These are phyloP conservation scores for Acorus gramineus DNA, from an alignment of 106 monocot species.

Conservation along the genomic window DNA sequence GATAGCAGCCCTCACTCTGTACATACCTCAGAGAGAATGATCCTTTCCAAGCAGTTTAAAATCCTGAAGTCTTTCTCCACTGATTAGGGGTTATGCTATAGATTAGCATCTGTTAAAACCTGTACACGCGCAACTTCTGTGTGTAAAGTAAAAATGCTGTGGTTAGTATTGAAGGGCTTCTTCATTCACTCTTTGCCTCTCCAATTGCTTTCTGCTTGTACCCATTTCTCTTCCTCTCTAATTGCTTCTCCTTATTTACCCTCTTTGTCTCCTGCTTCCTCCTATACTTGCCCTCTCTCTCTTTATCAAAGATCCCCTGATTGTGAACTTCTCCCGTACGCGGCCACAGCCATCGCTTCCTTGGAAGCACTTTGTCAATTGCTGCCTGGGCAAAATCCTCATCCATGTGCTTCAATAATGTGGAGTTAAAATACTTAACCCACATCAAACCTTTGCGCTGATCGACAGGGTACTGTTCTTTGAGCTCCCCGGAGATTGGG, in stretches of 20 bases:
- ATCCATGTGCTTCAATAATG: conserved; percentile 85
- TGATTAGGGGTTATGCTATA: too few species aligned
- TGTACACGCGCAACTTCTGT: too few species aligned
- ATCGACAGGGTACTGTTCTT: conserved; percentile 58
- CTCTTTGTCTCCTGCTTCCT: conserved; percentile 79
- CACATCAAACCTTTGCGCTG: conserved; percentile 59
- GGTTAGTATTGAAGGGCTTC: too few species aligned
- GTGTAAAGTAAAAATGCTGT: too few species aligned
- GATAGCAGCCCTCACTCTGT: too few species aligned
- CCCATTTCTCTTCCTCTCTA: conserved; percentile 73
- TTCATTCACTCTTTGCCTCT: background rate
- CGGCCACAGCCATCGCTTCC: conserved; percentile 63
- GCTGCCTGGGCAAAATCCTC: conserved; percentile 92
- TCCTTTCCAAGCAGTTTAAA: too few species aligned
- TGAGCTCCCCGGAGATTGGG: conserved; percentile 47
- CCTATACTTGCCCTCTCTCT: conserved; percentile 75
- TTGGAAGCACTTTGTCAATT: conserved; percentile 42
- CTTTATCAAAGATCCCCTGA: conserved; percentile 56
- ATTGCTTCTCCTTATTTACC: conserved; percentile 57
- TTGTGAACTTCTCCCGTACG: conserved; percentile 84
- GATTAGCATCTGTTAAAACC: too few species aligned
- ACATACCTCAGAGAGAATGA: too few species aligned
- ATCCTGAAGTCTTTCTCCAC: too few species aligned
- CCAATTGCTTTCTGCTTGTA: conserved; percentile 83
- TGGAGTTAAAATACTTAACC: conserved; percentile 56